phyloP scores from a whole-genome alignment of 2,329 filamentous ascomycete species.

The Talaromyces sp. region DNA sequence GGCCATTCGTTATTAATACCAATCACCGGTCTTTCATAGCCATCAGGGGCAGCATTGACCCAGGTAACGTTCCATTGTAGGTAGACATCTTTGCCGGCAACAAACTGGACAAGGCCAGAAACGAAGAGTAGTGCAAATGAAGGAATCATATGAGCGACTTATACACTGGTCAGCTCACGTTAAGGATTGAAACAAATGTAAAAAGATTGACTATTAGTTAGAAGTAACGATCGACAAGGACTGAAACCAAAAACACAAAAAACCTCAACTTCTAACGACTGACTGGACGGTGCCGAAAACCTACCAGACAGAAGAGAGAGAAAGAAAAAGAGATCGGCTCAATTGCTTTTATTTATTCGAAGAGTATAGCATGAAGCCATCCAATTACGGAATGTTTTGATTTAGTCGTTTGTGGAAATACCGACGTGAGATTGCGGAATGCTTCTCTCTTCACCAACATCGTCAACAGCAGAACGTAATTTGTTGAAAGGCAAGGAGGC shows the following conservation, averaged over 20 bases:
- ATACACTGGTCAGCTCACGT: background rate
- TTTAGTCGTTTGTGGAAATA: slow-evolving; percentile 9
- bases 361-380: background rate
- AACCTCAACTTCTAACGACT: background rate
- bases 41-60: slow-evolving; percentile 69
- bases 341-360: background rate
- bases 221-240: slow-evolving; percentile 3
- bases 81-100: slow-evolving; percentile 32
- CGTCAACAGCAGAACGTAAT: background rate
- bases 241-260: background rate
- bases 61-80: slow-evolving; percentile 65
- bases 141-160: slow-evolving; percentile 2
- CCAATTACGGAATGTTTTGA: slow-evolving; percentile 2
- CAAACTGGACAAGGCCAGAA: slow-evolving; percentile 13
- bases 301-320: slow-evolving; percentile 3
- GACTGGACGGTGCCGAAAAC: slow-evolving; percentile 10
- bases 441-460: background rate
- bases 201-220: slow-evolving; percentile 13
- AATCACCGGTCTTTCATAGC: slow-evolving; percentile 59
- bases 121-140: background rate
- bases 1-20: slow-evolving; percentile 76
- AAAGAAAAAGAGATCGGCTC: background rate
- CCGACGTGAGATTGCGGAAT: slow-evolving; percentile 12
- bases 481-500: slow-evolving; percentile 2
- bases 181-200: background rate